Evolutionary conservation across 1,139 yeast species (phyloP), one percentile per base, ranked within the genome.

Genomic region (Saccharomyces hybrid): DNA sequence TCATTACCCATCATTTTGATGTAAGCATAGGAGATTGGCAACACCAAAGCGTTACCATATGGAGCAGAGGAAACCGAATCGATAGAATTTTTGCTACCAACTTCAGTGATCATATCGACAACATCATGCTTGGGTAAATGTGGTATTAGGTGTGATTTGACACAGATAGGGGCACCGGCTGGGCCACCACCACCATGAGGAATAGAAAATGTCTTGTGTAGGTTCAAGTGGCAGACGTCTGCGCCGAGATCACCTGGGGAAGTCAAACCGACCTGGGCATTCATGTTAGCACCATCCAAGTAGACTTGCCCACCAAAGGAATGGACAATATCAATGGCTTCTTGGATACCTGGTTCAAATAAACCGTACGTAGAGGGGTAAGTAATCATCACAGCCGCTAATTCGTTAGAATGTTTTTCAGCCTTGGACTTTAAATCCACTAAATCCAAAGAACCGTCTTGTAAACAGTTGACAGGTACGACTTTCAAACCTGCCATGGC

Each of bases 181-280:
- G 99, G 99, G 50, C 99, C 99, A 70, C 99, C 99, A 67, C 99
- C 99, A 66, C 99, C 99, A 70, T 93, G 99, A 58, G 96, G 95
- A 69, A 93, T 90, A 50, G 98, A 93, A 77, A 93, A 93, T 1
- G 99, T 93, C 76, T 93, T 93, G 77, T 93, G 99, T 68, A 93
- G 78, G 71, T 93, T 93, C 75, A 93, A 80, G 69, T 93, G 99
- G 73, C 99, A 93, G 49, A 93, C 98, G 73, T 93, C 99, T n/a
- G 98, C 98, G 53, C 97, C 98, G 65, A 93, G 77, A 69, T 90
- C 97, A 56, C 98, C 99, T 14, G 99, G 99, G 9, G 96, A 88
- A 0, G 98, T 93, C 59, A 93, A 78, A 28, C 99, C 99, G 53
- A 93, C 96, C 73, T 93, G 99, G 0, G 99, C 99, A 70, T 93